Base-by-base conservation (phyloP, 371 early-diverging fungal species). In the Mortierella sp. region DNA sequence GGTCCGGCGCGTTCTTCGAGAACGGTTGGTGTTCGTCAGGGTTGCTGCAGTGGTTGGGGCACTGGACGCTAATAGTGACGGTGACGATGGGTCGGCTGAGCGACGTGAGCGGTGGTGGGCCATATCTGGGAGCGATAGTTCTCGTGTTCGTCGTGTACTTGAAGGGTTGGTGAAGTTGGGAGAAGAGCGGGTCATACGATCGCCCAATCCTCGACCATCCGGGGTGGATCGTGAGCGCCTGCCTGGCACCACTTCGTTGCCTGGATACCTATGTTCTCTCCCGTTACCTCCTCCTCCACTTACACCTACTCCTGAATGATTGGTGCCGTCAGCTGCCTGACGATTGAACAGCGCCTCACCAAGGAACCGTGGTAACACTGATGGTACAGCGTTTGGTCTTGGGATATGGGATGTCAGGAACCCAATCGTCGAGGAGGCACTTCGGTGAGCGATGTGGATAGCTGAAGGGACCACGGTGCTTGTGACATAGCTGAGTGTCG, bases 401-500 rank as follows among this genome's bases (percentile, higher is more conserved):
- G 47, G 71, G 31, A 74, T 57, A 34, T 71, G 72, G 4, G 60
- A 24, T 24, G 60, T 34, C 16, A 77, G 8, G 34, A 57, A 50
- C 21, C 60, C 75, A 16, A 70, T 57, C 19, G 73, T 75, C 1
- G 78, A 74, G 44, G 57, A 38, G 10, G 71, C 63, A 13, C 81
- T 42, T 34, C 71, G 54, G 14, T 72, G 75, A 13, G 78, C 82
- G 11, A 82, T 10, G 14, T 65, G 44, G 38, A 82, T 26, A 1
- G 82, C 65, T 31, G 68, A 24, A 0, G 75, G 60, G 0, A 70
- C 77, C 10, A 82, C 44, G 0, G 75, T 74, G 1, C 47, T 47
- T 1, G 45, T 72, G 48, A 82, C 26, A 50, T 63, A 82, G 24
- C 11, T 78, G 28, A 82, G 47, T 24, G 82, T 63, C 4, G 75